phyloP scores from a whole-genome alignment of 1,284 basidiomycete genomes.

The Ceratobasidium theobromae region DNA sequence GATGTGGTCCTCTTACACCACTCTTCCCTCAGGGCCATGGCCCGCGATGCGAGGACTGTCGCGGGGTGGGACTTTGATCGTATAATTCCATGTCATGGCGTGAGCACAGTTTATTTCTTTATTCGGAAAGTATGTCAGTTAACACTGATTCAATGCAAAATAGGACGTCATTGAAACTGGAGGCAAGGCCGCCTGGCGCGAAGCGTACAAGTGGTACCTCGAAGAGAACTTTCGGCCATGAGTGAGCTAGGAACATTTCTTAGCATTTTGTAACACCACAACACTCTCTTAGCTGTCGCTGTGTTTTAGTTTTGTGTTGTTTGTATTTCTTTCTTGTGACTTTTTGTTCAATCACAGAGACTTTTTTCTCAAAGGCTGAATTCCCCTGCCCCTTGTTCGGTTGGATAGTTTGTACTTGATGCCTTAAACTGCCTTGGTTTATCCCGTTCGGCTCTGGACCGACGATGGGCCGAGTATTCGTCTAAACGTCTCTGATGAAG shows the following conservation, averaged over 20 bases:
- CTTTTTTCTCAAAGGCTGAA: too few relatives aligned
- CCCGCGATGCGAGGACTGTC: conserved; percentile 67
- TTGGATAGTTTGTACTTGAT: too few relatives aligned
- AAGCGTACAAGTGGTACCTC: conserved; percentile 43
- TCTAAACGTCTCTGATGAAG: too few relatives aligned
- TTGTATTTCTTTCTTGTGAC: too few relatives aligned
- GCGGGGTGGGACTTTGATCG: conserved; percentile 83
- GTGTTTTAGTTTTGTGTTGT: too few relatives aligned
- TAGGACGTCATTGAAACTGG: conserved; percentile 80
- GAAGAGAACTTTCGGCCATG: conserved; percentile 31
- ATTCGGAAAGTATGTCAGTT: conserved; percentile 24
- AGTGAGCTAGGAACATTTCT: not conserved
- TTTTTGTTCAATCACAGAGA: too few relatives aligned
- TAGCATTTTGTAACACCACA: not conserved
- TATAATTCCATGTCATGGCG: conserved; percentile 94
- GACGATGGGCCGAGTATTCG: too few relatives aligned
- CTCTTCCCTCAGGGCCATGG: conserved; percentile 62
- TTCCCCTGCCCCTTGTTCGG: too few relatives aligned
- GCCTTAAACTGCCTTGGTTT: too few relatives aligned
- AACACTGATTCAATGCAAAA: conserved; percentile 40
- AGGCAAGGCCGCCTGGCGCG: conserved; percentile 69
- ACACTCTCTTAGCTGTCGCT: too few relatives aligned
- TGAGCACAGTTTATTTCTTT: conserved; percentile 47
- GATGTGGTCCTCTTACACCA: not conserved
- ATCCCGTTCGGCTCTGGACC: too few relatives aligned